A percentile compares a stretch with the other conserved stretches of the same genome.
Evolutionary conservation across 768 basidiomycete species (phyloP).

Genomic region (Mycena polygramma): DNA sequence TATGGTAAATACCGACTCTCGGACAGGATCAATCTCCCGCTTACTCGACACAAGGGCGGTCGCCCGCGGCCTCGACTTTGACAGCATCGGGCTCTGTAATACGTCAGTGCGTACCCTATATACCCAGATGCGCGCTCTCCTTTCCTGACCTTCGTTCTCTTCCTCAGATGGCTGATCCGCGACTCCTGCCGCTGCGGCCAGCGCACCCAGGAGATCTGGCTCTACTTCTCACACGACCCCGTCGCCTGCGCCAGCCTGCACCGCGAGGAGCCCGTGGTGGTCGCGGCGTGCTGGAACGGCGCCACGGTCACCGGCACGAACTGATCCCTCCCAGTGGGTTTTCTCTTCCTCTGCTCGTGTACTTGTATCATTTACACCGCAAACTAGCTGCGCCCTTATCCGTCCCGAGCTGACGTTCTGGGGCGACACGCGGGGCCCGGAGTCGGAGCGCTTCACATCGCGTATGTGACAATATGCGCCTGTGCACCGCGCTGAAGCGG

Average conservation of each 20-base stretch:
- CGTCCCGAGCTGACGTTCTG: conserved; percentile 36
- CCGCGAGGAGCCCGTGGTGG: conserved; percentile 63
- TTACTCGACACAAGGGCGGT: conserved; percentile 46
- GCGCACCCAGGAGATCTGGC: conserved; percentile 81
- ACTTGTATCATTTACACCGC: background rate
- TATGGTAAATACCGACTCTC: conserved; percentile 77
- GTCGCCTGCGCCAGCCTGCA: conserved; percentile 79
- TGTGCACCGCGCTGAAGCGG: conserved; percentile 35
- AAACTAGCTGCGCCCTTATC: conserved; percentile 8
- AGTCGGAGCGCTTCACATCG: conserved; percentile 40
- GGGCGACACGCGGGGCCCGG: conserved; percentile 20
- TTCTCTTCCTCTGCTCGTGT: too few species aligned
- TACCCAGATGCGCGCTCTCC: too few species aligned
- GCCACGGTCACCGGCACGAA: conserved; percentile 73
- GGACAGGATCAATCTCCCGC: conserved; percentile 79
- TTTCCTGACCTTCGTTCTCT: too few species aligned
- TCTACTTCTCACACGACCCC: conserved; percentile 67
- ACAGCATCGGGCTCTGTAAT: conserved; percentile 48
- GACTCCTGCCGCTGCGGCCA: conserved; percentile 40
- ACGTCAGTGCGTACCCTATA: conserved; percentile 62
- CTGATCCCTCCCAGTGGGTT: conserved; percentile 34
- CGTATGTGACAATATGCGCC: conserved; percentile 36
- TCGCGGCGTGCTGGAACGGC: conserved; percentile 90
- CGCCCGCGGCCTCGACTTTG: conserved; percentile 81
- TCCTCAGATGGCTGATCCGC: conserved; percentile 38